Conservation (phyloP, 352 stramenopile genomes). For the Phytophthora tubulina region DNA sequence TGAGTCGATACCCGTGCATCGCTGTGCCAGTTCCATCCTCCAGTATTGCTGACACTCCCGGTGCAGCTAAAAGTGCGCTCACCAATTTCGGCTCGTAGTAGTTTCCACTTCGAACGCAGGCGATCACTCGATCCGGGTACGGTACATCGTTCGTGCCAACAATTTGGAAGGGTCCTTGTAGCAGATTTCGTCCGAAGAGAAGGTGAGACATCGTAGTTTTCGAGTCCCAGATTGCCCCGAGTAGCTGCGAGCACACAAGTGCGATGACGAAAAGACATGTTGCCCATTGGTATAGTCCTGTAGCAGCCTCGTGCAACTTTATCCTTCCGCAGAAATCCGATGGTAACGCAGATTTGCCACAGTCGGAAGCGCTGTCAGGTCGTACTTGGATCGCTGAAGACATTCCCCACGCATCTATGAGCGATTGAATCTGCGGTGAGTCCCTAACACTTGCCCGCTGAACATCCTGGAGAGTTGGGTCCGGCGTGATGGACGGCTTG, state of each 20-base stretch:
- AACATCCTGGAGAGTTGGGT: not conserved
- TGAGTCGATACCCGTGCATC: slow-evolving; percentile 26
- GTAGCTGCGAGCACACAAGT: slow-evolving; percentile 48
- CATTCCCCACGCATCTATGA: not conserved
- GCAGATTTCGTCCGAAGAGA: slow-evolving; percentile 26
- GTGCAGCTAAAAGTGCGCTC: slow-evolving; percentile 33
- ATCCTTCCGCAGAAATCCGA: not conserved
- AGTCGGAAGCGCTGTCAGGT: not conserved
- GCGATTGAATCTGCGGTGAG: not conserved
- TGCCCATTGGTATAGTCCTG: slow-evolving; percentile 24
- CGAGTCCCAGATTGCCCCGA: slow-evolving; percentile 43
- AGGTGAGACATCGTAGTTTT: not conserved
- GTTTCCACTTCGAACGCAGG: slow-evolving; percentile 39
- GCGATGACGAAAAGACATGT: slow-evolving; percentile 45
- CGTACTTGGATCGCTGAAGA: slow-evolving; percentile 3
- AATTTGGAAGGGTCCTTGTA: slow-evolving; percentile 32
- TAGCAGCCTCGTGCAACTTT: slow-evolving; percentile 5
- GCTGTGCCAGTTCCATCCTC: slow-evolving; percentile 29
- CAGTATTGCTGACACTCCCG: slow-evolving; percentile 19
- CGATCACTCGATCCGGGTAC: slow-evolving; percentile 55
- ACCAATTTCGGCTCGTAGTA: slow-evolving; percentile 49
- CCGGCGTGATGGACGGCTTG: slow-evolving; percentile 1
- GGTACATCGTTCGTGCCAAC: slow-evolving; percentile 53
- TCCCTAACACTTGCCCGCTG: not conserved
- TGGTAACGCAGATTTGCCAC: not conserved